Evolutionary conservation across 805 yeast species (phyloP).

Genomic region (Cyberlindnera mississippiensis): DNA sequence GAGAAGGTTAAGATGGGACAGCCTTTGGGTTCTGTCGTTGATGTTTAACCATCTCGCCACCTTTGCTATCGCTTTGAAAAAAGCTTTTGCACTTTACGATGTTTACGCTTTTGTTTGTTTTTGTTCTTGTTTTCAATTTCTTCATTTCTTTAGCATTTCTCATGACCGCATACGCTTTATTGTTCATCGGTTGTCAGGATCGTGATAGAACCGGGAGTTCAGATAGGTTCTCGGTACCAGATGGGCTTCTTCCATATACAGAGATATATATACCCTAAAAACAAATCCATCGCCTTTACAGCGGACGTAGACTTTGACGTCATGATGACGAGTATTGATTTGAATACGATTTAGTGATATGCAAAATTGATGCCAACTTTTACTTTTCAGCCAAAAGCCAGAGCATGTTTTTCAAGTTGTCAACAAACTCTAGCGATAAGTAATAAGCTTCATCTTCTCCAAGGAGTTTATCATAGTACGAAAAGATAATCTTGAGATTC

Average conservation of each 20-base stretch:
- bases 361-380: no score
- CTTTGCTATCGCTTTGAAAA: background rate
- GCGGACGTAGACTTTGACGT: no score
- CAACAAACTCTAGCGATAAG: slow-evolving; percentile 48
- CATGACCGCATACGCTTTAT: background rate
- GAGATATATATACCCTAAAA: no score
- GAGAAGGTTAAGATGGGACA: slow-evolving; percentile 84
- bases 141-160: slow-evolving; percentile 2
- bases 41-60: background rate
- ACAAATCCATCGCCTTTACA: no score
- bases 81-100: slow-evolving; percentile 1
- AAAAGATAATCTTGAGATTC: slow-evolving; percentile 59
- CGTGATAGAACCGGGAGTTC: no score
- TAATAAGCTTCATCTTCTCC: slow-evolving; percentile 35
- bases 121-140: slow-evolving; percentile 1
- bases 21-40: slow-evolving; percentile 48
- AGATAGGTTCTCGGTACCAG: no score
- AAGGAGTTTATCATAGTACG: slow-evolving; percentile 47
- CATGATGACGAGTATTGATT: no score
- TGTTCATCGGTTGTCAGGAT: no score
- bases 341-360: no score
- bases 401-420: slow-evolving; percentile 43
- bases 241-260: no score
- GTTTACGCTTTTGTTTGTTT: slow-evolving; percentile 4
- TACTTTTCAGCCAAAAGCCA: slow-evolving; percentile 25